Conservation (phyloP, 2,329 filamentous ascomycete species). For the Colletotrichum musicola region DNA sequence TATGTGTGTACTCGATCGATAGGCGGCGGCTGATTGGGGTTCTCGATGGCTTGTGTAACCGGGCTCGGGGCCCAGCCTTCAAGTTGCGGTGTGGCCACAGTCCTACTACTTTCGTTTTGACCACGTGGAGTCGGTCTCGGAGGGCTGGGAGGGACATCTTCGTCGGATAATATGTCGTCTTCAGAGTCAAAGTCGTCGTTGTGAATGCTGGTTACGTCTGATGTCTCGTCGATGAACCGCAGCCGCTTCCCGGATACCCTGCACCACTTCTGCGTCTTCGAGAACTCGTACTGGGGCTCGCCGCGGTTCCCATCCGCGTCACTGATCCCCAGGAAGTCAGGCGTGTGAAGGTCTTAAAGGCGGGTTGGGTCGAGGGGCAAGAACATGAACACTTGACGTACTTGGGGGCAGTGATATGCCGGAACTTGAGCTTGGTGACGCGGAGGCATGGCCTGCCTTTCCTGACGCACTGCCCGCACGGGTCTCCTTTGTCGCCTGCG, state of each 20-base stretch:
- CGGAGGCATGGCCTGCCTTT: conserved; percentile 10
- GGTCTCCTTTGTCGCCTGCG: conserved; percentile 28
- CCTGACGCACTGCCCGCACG: conserved; percentile 17
- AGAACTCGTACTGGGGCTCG: conserved; percentile 20
- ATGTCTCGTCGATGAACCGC: conserved; percentile 30
- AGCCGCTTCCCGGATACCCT: conserved; percentile 9
- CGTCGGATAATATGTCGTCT: conserved; percentile 6
- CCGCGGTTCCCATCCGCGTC: not conserved
- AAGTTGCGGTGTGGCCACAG: too few species aligned
- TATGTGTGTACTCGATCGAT: conserved; percentile 1
- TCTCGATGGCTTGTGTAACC: not conserved
- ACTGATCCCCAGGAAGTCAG: not conserved
- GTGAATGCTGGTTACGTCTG: conserved; percentile 22
- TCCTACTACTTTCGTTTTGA: not conserved
- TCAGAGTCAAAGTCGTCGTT: conserved; percentile 25
- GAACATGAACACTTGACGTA: not conserved
- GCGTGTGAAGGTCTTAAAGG: too few species aligned
- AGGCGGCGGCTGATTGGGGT: not conserved
- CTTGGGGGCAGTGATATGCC: conserved; percentile 15
- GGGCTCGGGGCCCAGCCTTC: not conserved
- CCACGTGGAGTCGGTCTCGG: not conserved
- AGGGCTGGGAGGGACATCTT: not conserved
- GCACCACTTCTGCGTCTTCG: conserved; percentile 24
- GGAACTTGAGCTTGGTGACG: conserved; percentile 17
- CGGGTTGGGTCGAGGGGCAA: not conserved